A percentile compares a stretch with the other conserved stretches of the same genome.
These are phyloP conservation scores for Aureobasidium lini DNA, from an alignment of 2,329 filamentous ascomycete species.

Conservation along the genomic window DNA sequence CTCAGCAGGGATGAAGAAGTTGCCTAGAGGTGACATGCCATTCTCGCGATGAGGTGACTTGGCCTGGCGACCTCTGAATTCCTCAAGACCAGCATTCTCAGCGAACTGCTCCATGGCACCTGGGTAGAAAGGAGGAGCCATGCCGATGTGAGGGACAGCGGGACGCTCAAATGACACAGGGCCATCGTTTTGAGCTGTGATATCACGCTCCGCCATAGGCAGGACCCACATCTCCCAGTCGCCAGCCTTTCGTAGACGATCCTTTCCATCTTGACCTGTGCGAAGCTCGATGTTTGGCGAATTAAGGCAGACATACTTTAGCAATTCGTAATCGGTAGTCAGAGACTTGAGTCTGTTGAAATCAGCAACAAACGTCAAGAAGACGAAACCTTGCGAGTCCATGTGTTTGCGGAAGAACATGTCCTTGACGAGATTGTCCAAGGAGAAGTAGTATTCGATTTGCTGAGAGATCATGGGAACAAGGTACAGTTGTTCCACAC, in stretches of 20 bases:
- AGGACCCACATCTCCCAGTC: slow-evolving; percentile 78
- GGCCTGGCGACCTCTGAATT: slow-evolving; percentile 16
- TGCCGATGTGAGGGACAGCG: slow-evolving; percentile 30
- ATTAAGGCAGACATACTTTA: slow-evolving; percentile 68
- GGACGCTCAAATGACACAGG: slow-evolving; percentile 41
- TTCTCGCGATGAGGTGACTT: slow-evolving; percentile 26
- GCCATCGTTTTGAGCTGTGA: slow-evolving; percentile 66
- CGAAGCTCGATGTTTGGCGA: slow-evolving; percentile 68
- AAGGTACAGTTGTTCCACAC: slow-evolving; percentile 50
- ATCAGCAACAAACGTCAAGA: slow-evolving; percentile 66
- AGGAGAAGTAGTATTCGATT: slow-evolving; percentile 87
- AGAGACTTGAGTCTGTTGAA: slow-evolving; percentile 79
- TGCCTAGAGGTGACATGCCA: slow-evolving; percentile 18
- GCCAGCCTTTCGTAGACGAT: slow-evolving; percentile 67
- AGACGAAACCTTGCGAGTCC: slow-evolving; percentile 91
- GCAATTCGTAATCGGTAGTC: slow-evolving; percentile 62
- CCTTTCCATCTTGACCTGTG: slow-evolving; percentile 65
- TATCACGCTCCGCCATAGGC: slow-evolving; percentile 61
- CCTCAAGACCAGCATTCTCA: slow-evolving; percentile 14
- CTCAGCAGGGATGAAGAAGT: slow-evolving; percentile 15
- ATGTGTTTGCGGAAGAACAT: slow-evolving; percentile 81
- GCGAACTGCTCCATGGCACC: slow-evolving; percentile 14
- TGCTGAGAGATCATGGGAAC: slow-evolving; percentile 54
- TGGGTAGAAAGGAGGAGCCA: slow-evolving; percentile 19
- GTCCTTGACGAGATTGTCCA: slow-evolving; percentile 93